Percentiles rank a stretch among this genome's conserved stretches.
Conservation (phyloP, 352 stramenopile genomes). For the Phytophthora pini region DNA sequence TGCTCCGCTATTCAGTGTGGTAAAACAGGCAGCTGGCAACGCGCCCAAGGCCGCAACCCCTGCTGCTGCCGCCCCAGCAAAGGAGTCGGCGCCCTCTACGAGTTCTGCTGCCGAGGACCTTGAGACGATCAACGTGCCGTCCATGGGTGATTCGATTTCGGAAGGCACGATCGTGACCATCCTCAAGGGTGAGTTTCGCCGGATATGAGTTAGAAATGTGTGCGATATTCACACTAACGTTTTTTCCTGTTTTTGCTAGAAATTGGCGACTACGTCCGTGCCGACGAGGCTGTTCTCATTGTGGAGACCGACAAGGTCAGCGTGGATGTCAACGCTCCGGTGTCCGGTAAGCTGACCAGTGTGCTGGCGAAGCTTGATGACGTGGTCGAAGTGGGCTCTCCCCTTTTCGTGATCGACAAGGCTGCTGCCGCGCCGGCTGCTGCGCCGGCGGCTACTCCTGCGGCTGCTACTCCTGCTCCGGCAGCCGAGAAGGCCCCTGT, state of each 20-base stretch:
- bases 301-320: conserved; percentile 99
- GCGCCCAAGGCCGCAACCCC: conserved; percentile 21
- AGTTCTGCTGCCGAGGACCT: conserved; percentile 45
- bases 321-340: conserved; percentile 92
- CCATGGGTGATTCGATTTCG: conserved; percentile 97
- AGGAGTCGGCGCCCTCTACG: conserved; percentile 25
- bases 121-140: conserved; percentile 86
- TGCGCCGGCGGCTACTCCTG: conserved; percentile 22
- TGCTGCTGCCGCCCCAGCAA: conserved; percentile 22
- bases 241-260: conserved; percentile 41
- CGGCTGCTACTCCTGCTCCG: conserved; percentile 19
- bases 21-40: conserved; percentile 46
- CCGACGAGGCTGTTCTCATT: conserved; percentile 96
- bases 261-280: conserved; percentile 95
- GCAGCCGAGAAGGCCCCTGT: conserved; percentile 28
- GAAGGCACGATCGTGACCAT: conserved; percentile 97
- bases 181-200: conserved; percentile 64
- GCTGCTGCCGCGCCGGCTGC: conserved; percentile 32
- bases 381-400: conserved; percentile 94
- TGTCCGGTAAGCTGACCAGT: conserved; percentile 92
- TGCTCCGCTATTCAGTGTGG: conserved; percentile 87
- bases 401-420: conserved; percentile 48
- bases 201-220: background rate
- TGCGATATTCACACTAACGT: background rate
- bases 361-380: conserved; percentile 95